phyloP scores from a whole-genome alignment of 1,284 basidiomycete genomes.

The Bjerkandera adusta region DNA sequence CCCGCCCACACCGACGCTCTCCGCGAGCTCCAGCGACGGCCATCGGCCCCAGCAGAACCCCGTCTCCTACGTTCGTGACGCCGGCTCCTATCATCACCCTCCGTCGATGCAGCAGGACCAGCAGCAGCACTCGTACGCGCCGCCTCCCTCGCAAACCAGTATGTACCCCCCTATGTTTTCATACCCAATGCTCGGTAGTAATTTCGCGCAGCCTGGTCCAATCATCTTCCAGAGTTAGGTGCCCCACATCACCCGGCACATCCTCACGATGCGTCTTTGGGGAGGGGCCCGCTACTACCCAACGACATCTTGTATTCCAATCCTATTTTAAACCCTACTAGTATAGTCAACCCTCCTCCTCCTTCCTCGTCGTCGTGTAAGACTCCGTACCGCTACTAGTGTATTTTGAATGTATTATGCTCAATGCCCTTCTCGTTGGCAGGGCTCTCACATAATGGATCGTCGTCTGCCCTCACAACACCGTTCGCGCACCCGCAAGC shows the following conservation, averaged over 20 bases:
- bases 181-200: conserved; percentile 23
- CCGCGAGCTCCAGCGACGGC: conserved; percentile 42
- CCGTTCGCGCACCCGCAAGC: conserved; percentile 6
- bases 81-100: conserved; percentile 27
- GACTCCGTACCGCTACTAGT: conserved; percentile 68
- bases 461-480: conserved; percentile 20
- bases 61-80: conserved; percentile 42
- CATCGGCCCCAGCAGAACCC: conserved; percentile 34
- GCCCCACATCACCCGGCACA: conserved; percentile 9
- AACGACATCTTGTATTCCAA: conserved; percentile 39
- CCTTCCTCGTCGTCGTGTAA: conserved; percentile 50
- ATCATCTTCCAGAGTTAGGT: conserved; percentile 36
- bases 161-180: conserved; percentile 26
- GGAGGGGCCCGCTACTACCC: conserved; percentile 28
- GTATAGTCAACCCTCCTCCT: conserved; percentile 29
- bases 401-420: conserved; percentile 65
- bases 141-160: conserved; percentile 23
- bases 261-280: conserved; percentile 26
- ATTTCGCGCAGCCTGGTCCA: conserved; percentile 31
- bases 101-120: conserved; percentile 22
- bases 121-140: conserved; percentile 21
- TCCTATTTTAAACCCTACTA: conserved; percentile 34
- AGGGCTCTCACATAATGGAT: conserved; percentile 40
- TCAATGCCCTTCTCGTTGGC: conserved; percentile 61
- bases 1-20: conserved; percentile 51